Conservation (phyloP, 2,329 filamentous ascomycete genomes). For the Cercospora zeae-maydis region DNA sequence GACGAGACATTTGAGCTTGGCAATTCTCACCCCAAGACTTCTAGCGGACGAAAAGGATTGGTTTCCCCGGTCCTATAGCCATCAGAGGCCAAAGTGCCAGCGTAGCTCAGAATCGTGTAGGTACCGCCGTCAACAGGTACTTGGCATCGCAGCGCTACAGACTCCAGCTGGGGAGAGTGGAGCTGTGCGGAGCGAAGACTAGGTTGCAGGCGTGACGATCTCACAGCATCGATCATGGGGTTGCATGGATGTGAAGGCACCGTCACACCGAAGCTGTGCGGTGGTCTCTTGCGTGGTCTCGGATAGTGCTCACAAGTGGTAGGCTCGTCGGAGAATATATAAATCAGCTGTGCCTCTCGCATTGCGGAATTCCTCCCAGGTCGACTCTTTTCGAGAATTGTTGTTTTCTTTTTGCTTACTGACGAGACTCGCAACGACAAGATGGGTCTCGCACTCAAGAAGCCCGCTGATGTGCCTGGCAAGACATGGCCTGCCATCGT, state of each 20-base stretch:
- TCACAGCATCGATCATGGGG: background rate
- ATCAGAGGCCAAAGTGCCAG: conserved; percentile 5
- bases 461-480: conserved; percentile 20
- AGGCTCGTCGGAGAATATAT: background rate
- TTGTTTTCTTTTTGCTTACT: background rate
- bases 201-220: background rate
- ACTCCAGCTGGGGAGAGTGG: background rate
- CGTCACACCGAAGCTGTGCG: background rate
- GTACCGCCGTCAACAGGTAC: background rate
- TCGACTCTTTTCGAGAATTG: background rate
- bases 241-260: background rate
- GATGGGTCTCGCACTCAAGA: conserved; percentile 21
- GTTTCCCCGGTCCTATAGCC: conserved; percentile 9
- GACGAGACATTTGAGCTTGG: background rate
- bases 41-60: background rate
- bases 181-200: background rate
- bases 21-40: conserved; percentile 3
- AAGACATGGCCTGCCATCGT: conserved; percentile 44
- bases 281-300: background rate
- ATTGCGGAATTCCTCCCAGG: background rate
- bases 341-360: background rate
- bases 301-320: background rate
- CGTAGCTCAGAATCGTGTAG: background rate
- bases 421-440: background rate
- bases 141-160: background rate